phyloP scores from a whole-genome alignment of 345 rosid genomes.

The Firmiana major region DNA sequence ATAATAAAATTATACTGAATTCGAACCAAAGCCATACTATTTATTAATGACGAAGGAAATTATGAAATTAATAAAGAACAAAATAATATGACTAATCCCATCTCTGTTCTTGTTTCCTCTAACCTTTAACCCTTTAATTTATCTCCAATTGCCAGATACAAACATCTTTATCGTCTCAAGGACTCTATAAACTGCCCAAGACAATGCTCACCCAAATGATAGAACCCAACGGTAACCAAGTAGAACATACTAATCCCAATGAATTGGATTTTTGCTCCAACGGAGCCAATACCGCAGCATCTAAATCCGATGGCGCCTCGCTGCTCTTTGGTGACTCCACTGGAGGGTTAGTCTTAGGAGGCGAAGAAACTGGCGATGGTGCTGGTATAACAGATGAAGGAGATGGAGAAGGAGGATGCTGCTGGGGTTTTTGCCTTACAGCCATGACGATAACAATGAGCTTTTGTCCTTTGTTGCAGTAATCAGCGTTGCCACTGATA shows the following conservation, averaged over 20 bases:
- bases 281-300: constrained; percentile 35
- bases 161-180: not conserved
- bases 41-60: not conserved
- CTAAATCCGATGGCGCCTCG: constrained; percentile 10
- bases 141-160: not conserved
- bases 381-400: constrained; percentile 19
- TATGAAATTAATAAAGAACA: not conserved
- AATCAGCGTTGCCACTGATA: constrained; percentile 59
- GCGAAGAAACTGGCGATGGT: not conserved
- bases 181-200: not conserved
- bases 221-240: constrained; percentile 19
- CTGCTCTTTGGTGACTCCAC: constrained; percentile 15
- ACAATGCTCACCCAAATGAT: constrained; percentile 19
- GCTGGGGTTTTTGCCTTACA: constrained; percentile 26
- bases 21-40: not conserved
- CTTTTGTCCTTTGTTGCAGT: constrained; percentile 68
- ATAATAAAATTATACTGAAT: not conserved
- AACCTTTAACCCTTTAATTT: not conserved
- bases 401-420: constrained; percentile 32
- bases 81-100: not conserved
- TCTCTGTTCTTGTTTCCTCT: not conserved
- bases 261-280: constrained; percentile 19
- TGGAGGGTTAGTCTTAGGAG: constrained; percentile 7
- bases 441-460: constrained; percentile 62
- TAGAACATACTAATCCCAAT: constrained; percentile 7